Percentiles rank a stretch among this genome's conserved stretches.
Conservation (phyloP, 306 rosid genomes). For the Luffa aegyptiaca region DNA sequence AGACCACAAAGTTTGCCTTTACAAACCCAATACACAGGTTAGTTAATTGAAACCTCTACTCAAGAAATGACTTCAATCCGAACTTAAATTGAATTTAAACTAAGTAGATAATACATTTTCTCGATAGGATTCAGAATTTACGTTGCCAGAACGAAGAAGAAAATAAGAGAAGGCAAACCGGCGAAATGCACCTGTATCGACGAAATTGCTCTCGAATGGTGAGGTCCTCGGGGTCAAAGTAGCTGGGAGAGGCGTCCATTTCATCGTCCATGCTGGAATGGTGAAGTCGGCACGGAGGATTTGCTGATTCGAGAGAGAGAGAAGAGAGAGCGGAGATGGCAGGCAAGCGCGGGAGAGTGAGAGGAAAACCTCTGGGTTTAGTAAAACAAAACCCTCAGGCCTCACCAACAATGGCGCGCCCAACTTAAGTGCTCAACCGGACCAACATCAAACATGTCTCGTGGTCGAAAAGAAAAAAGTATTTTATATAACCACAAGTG, state of each 20-base stretch:
- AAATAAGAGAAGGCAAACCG: neutral
- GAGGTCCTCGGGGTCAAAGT: constrained; percentile 69
- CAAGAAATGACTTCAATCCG: neutral
- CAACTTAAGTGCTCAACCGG: neutral
- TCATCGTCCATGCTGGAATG: neutral
- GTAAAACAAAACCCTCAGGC: neutral
- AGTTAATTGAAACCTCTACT: neutral
- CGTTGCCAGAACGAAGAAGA: neutral
- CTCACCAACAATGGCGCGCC: neutral
- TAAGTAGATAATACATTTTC: neutral
- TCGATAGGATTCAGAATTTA: neutral
- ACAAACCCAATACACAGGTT: neutral
- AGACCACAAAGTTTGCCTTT: neutral
- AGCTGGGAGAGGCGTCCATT: constrained; percentile 28
- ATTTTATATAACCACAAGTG: too few species aligned
- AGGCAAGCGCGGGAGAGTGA: neutral
- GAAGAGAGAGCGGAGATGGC: neutral
- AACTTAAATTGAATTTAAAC: neutral
- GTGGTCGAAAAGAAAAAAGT: neutral
- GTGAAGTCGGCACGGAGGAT: neutral
- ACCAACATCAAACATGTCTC: neutral
- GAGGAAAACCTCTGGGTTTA: neutral
- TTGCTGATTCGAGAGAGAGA: neutral
- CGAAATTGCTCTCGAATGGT: constrained; percentile 54
- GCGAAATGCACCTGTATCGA: constrained; percentile 51